Evolutionary conservation across 192 early-diverging fungal genomes (phyloP).

Genomic region (Glomus cerebriforme): DNA sequence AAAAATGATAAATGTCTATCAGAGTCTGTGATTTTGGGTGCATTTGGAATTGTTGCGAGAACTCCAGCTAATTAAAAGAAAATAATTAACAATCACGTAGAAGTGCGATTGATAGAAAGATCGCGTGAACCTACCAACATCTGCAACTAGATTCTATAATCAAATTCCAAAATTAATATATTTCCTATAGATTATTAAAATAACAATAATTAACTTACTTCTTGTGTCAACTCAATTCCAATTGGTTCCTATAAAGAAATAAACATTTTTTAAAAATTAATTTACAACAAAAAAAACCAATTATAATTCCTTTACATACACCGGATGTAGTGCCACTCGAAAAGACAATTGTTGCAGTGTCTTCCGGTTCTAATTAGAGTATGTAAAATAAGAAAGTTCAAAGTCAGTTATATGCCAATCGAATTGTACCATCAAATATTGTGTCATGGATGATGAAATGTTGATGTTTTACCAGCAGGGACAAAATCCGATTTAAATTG

Average conservation of each 20-base stretch:
- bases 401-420: background rate
- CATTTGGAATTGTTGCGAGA: slow-evolving; percentile 35
- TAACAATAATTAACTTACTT: slow-evolving; percentile 31
- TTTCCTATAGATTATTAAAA: background rate
- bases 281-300: too few relatives aligned
- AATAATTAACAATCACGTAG: background rate
- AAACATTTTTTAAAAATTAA: background rate
- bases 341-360: slow-evolving; percentile 75
- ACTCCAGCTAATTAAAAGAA: slow-evolving; percentile 37
- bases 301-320: slow-evolving; percentile 1
- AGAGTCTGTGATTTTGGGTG: slow-evolving; percentile 34
- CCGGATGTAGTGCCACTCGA: slow-evolving; percentile 74
- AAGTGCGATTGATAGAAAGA: too few relatives aligned
- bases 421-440: background rate
- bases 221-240: slow-evolving; percentile 39
- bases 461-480: slow-evolving; percentile 4
- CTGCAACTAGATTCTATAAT: slow-evolving; percentile 38
- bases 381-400: slow-evolving; percentile 1
- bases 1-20: slow-evolving; percentile 43
- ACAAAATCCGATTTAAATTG: background rate
- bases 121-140: slow-evolving; percentile 33
- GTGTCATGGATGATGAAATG: background rate
- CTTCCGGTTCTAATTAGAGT: slow-evolving; percentile 49
- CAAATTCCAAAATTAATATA: background rate
- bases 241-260: slow-evolving; percentile 15